These are phyloP conservation scores for Helotiales sp. DNA, from an alignment of 2,329 filamentous ascomycete genomes.

Conservation along the genomic window DNA sequence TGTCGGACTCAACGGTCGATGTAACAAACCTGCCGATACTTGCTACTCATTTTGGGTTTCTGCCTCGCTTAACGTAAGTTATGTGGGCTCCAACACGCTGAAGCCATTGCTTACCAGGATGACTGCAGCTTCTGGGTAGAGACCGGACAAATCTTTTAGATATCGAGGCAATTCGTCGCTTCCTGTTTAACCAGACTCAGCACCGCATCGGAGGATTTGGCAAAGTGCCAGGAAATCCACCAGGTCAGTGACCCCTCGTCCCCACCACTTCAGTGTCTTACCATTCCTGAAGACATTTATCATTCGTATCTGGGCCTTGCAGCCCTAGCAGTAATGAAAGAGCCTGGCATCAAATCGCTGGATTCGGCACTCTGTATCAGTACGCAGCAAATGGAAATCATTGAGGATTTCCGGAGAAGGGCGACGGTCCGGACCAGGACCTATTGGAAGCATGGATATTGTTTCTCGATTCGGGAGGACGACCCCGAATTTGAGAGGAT, in stretches of 20 bases:
- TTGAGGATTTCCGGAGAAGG: slow-evolving; percentile 45
- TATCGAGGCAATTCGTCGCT: slow-evolving; percentile 67
- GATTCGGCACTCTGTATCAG: slow-evolving; percentile 81
- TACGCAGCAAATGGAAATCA: slow-evolving; percentile 56
- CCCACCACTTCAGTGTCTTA: slow-evolving; percentile 6
- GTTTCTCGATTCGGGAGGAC: slow-evolving; percentile 37
- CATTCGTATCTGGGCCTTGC: slow-evolving; percentile 90
- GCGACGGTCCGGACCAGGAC: slow-evolving; percentile 25
- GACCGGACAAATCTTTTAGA: slow-evolving; percentile 59
- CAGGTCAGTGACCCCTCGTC: slow-evolving; percentile 52
- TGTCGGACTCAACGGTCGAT: slow-evolving; percentile 87
- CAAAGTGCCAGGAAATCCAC: slow-evolving; percentile 70
- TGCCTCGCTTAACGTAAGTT: slow-evolving; percentile 60
- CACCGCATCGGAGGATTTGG: slow-evolving; percentile 83
- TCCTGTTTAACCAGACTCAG: slow-evolving; percentile 84
- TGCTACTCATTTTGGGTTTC: slow-evolving; percentile 95
- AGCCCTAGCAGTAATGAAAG: slow-evolving; percentile 74
- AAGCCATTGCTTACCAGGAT: slow-evolving; percentile 21
- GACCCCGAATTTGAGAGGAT: slow-evolving; percentile 33
- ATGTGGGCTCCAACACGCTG: not conserved
- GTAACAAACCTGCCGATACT: slow-evolving; percentile 91
- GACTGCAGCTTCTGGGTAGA: slow-evolving; percentile 59
- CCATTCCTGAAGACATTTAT: slow-evolving; percentile 66
- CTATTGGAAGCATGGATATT: slow-evolving; percentile 38
- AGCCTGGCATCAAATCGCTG: slow-evolving; percentile 70